Percentiles rank a stretch among this genome's conserved stretches.
Conservation (phyloP, 148 eudicot species). For the Cornus controversa region DNA sequence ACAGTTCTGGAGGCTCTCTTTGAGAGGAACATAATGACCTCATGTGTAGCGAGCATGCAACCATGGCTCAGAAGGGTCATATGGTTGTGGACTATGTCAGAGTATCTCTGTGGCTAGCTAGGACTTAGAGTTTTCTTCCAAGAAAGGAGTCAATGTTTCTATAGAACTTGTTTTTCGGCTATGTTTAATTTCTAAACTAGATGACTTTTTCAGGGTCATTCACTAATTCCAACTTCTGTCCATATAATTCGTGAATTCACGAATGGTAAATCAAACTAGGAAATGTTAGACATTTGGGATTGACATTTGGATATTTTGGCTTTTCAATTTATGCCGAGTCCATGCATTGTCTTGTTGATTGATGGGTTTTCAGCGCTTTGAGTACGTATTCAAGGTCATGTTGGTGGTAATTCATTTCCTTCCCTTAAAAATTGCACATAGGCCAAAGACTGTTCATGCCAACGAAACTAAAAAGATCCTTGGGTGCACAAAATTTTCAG, state of each 20-base stretch:
- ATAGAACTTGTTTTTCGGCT: too few relatives aligned
- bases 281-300: too few relatives aligned
- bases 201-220: neutral
- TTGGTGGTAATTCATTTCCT: neutral
- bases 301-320: neutral
- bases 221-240: too few relatives aligned
- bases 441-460: slow-evolving; percentile 35
- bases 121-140: neutral
- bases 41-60: neutral
- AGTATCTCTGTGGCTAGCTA: neutral
- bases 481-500: slow-evolving; percentile 92
- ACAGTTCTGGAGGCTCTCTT: neutral
- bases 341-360: neutral
- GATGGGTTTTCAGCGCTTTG: neutral
- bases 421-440: slow-evolving; percentile 38
- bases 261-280: neutral
- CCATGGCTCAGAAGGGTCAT: neutral
- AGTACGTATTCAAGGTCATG: neutral
- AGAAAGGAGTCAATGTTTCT: too few relatives aligned
- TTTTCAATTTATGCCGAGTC: neutral
- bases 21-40: neutral
- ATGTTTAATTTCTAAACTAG: neutral
- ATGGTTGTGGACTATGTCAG: neutral
- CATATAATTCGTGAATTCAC: neutral
- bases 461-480: slow-evolving; percentile 55